Base-by-base conservation (phyloP, 805 yeast species). In the Schizosaccharomyces osmophilus region DNA sequence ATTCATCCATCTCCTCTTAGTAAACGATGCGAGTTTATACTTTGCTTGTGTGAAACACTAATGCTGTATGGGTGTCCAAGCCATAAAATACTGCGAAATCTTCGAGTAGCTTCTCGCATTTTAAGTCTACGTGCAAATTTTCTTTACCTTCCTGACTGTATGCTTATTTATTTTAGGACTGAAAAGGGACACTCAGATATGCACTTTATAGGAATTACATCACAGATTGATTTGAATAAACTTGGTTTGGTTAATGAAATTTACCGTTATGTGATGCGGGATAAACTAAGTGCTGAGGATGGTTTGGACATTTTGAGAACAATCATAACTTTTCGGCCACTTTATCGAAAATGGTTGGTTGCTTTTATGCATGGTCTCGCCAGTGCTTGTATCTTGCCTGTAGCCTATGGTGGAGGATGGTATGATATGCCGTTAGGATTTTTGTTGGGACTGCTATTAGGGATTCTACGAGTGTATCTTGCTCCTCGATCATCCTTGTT, bases 41-140 rank as follows among this genome's bases (percentile, higher is more conserved):
- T 89, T 66, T 77, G 89, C 42, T 77, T 90, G 73, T 89, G 97
- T 69, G 80, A 85, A 59, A 94, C 95, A 0, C 75, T 90, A 62
- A 89, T 90, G 97, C 73, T 85, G 63, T 90, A 81, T 67, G 97
- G 97, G 31, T 97, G 97, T 0, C 97, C 97, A 1, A 88, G 95
- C 1, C 97, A 90, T 70, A 78, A 97, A 68, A 72, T 90, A 61
- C 97, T 90, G 70, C 97, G 90, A 68, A 89, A 87, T 70, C 80
- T 90, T 84, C 78, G 83, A 32, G 84, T 87, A 88, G 89, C 97
- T 0, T 84, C 95, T 17, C 77, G 95, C 62, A 95, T 90, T 1
- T 75, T 90, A 63, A 96, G 88, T 70, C 86, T 90, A 60, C 96
- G 90, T 69, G 95, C 93, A 0, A 95, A 89, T 66, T 89, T 87